Base-by-base conservation (phyloP, 495 filamentous ascomycete genomes). In the Penicillium flavigenum region DNA sequence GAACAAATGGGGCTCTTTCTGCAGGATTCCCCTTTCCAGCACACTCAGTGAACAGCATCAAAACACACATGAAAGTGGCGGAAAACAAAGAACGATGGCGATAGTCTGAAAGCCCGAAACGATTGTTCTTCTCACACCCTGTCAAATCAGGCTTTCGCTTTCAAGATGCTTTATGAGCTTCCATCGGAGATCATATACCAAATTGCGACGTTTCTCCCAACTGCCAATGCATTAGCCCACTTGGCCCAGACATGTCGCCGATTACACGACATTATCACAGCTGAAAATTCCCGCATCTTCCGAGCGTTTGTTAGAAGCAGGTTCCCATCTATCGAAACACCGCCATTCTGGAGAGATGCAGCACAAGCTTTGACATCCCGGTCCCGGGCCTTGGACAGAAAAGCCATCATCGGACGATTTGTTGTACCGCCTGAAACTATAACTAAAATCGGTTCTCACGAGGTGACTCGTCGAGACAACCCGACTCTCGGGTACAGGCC, bases 401-500 rank as follows among this genome's bases (percentile, higher is more conserved):
- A 82, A 48, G 83, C 79, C 5, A 72, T 88, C 36, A 62, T 85
- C 45, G 83, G 83, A 24, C 71, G 80, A 19, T 78, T 80, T 54
- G 60, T 87, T 5, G 68, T 78, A 11, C 79, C 83, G 7, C 59
- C 68, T 7, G 53, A 59, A 47, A 64, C 59, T 41, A 74, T 63
- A 57, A 68, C 63, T 51, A 54, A 58, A 39, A 58, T 72, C 19
- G 70, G 70, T 14, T 54, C 65, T 17, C 62, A 71, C 31, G 65
- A 63, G 49, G 60, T 62, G 22, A 71, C 54, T 20, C 66, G 71
- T 55, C 62, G 38, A 52, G 68, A 72, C 53, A 82, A 78, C 26
- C 85, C 87, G 51, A 89, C 83, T 4, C 78, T 87, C 60, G 85
- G 84, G 6, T 88, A 85, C 62, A 76, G 77, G 27, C 85, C 86